Conservation (phyloP, 2,329 filamentous ascomycete genomes). For the Alternaria angustiovoidea region DNA sequence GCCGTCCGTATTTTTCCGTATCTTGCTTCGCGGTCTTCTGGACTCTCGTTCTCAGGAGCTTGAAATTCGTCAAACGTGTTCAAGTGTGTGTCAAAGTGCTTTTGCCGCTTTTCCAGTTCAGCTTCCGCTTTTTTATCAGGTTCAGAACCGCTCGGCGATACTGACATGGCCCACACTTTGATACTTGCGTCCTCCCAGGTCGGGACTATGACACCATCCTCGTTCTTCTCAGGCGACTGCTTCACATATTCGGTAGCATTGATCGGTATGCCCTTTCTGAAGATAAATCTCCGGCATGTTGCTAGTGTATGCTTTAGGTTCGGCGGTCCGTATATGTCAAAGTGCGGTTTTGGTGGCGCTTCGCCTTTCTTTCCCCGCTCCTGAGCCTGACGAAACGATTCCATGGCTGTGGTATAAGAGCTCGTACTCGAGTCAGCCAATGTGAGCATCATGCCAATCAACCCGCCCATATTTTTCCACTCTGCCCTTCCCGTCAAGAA, state of each 20-base stretch:
- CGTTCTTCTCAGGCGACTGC: slow-evolving; percentile 35
- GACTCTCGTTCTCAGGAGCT: slow-evolving; percentile 37
- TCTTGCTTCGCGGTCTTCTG: slow-evolving; percentile 48
- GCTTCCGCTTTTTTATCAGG: slow-evolving; percentile 23
- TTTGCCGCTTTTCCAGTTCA: slow-evolving; percentile 30
- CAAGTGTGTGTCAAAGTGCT: slow-evolving; percentile 31
- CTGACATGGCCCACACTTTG: slow-evolving; percentile 82
- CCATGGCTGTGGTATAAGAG: slow-evolving; percentile 57
- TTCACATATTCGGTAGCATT: slow-evolving; percentile 69
- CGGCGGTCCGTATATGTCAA: slow-evolving; percentile 75
- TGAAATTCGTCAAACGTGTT: slow-evolving; percentile 46
- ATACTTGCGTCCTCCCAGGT: slow-evolving; percentile 80
- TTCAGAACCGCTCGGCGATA: slow-evolving; percentile 50
- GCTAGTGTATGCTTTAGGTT: slow-evolving; percentile 84
- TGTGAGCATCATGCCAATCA: slow-evolving; percentile 86
- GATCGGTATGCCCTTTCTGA: slow-evolving; percentile 83
- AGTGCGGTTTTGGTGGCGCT: slow-evolving; percentile 35
- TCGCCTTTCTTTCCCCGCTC: slow-evolving; percentile 21
- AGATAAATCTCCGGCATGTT: slow-evolving; percentile 84
- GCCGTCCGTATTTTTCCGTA: slow-evolving; percentile 64
- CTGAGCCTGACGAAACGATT: slow-evolving; percentile 31
- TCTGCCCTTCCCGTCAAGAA: slow-evolving; percentile 81
- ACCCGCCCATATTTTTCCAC: slow-evolving; percentile 80
- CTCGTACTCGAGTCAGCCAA: slow-evolving; percentile 72
- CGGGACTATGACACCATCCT: slow-evolving; percentile 57